Percentiles rank a stretch among this genome's conserved stretches.
phyloP scores from a whole-genome alignment of 371 early-diverging fungal genomes.

The Mortierella sp. region DNA sequence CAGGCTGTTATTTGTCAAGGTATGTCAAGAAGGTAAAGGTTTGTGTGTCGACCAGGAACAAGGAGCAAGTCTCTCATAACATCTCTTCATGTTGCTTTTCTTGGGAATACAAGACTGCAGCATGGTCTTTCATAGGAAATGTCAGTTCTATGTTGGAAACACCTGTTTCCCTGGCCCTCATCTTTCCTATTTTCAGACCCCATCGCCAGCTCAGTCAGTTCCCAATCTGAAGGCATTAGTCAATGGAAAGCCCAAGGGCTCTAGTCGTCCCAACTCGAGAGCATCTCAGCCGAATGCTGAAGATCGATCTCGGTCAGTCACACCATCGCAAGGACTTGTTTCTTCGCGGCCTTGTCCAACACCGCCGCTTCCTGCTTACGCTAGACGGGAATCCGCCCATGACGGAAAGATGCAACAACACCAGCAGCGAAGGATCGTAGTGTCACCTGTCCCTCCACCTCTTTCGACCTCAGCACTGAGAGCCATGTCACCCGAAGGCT shows the following conservation, averaged over 20 bases:
- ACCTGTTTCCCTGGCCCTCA: slow-evolving; percentile 48
- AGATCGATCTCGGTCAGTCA: slow-evolving; percentile 42
- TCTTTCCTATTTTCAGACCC: slow-evolving; percentile 25
- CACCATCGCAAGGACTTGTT: slow-evolving; percentile 27
- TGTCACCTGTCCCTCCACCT: slow-evolving; percentile 11
- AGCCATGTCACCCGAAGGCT: slow-evolving; percentile 24
- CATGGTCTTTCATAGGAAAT: slow-evolving; percentile 55
- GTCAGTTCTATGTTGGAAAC: slow-evolving; percentile 48
- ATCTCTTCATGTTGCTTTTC: slow-evolving; percentile 4
- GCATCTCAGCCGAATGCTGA: slow-evolving; percentile 28
- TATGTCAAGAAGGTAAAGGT: slow-evolving; percentile 6
- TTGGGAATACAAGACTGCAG: slow-evolving; percentile 45
- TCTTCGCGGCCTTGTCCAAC: slow-evolving; percentile 26
- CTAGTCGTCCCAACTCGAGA: slow-evolving; percentile 40
- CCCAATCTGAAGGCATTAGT: slow-evolving; percentile 38
- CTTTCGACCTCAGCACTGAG: neutral
- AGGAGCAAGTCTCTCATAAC: neutral
- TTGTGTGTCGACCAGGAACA: neutral
- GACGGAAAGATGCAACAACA: slow-evolving; percentile 21
- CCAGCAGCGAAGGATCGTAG: slow-evolving; percentile 7
- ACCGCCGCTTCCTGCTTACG: slow-evolving; percentile 19
- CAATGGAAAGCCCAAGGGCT: slow-evolving; percentile 21
- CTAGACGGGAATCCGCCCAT: slow-evolving; percentile 18
- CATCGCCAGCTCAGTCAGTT: slow-evolving; percentile 34
- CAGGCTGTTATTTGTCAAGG: slow-evolving; percentile 58